A percentile compares a stretch with the other conserved stretches of the same genome.
Evolutionary conservation across 2,329 filamentous ascomycete genomes (phyloP).

Genomic region (Hymenoscyphus salicellus): DNA sequence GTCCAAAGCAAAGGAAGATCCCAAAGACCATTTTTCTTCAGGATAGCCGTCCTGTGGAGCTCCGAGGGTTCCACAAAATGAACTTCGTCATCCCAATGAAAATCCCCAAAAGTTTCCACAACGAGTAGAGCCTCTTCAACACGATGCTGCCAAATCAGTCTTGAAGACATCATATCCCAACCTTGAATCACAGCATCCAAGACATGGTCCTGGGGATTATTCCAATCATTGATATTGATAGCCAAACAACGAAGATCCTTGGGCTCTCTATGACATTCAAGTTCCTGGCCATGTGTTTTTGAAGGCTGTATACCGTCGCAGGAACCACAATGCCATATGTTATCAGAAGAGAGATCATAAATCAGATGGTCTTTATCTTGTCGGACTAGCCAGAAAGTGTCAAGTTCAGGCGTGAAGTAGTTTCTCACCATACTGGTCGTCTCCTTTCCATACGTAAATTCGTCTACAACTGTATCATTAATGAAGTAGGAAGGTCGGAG

Average conservation of each 20-base stretch:
- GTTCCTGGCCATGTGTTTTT: background rate
- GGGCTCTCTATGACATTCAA: background rate
- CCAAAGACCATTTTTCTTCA: background rate
- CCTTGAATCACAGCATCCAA: too few relatives aligned
- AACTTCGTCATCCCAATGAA: background rate
- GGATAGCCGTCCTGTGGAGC: too few relatives aligned
- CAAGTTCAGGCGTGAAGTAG: background rate
- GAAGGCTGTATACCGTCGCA: background rate
- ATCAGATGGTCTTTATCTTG: background rate
- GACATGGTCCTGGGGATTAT: background rate
- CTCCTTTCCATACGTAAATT: background rate
- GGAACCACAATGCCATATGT: background rate
- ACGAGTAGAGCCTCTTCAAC: background rate
- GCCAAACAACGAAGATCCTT: background rate
- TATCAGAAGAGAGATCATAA: background rate
- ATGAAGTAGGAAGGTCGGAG: background rate
- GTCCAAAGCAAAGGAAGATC: too few relatives aligned
- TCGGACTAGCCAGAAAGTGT: background rate
- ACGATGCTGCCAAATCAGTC: background rate
- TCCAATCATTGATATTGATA: background rate
- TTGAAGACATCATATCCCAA: background rate
- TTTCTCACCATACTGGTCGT: background rate
- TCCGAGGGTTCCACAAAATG: background rate
- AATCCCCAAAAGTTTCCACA: background rate
- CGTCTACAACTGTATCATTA: too few relatives aligned